Conservation (phyloP, 148 eudicot species). For the Silene uniflora region DNA sequence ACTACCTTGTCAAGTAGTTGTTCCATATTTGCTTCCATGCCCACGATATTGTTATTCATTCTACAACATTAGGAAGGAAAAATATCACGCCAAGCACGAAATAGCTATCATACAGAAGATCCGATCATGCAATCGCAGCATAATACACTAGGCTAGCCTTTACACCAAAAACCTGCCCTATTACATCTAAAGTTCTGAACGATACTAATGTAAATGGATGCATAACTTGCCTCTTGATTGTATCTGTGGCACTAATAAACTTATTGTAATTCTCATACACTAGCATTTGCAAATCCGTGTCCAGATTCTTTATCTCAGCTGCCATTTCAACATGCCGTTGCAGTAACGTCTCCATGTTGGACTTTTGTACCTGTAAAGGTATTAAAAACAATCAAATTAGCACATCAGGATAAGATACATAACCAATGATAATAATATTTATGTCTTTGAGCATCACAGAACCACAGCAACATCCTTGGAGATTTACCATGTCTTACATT, state of each 20-base stretch:
- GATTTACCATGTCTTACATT: not conserved
- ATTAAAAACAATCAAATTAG: constrained; percentile 5
- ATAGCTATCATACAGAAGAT: not conserved
- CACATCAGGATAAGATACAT: not conserved
- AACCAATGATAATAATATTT: not conserved
- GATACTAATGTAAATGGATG: constrained; percentile 3
- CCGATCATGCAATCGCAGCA: not conserved
- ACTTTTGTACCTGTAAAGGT: constrained; percentile 67
- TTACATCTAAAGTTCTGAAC: constrained; percentile 2
- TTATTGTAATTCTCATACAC: constrained; percentile 98
- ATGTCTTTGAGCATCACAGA: not conserved
- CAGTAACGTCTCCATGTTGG: constrained; percentile 83
- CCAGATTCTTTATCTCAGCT: constrained; percentile 95
- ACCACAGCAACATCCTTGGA: not conserved
- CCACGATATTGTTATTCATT: constrained; percentile 90
- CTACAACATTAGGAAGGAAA: constrained; percentile 34
- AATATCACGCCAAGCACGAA: not conserved
- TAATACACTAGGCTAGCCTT: not conserved
- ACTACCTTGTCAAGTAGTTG: constrained; percentile 90
- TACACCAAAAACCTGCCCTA: not conserved
- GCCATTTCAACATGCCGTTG: constrained; percentile 99
- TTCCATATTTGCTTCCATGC: constrained; percentile 98
- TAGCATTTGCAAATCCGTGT: constrained; percentile 97
- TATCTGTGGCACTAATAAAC: constrained; percentile 96
- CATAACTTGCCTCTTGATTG: constrained; percentile 69